Evolutionary conservation across 495 filamentous ascomycete genomes (phyloP).

Genomic region (Podospora didyma): DNA sequence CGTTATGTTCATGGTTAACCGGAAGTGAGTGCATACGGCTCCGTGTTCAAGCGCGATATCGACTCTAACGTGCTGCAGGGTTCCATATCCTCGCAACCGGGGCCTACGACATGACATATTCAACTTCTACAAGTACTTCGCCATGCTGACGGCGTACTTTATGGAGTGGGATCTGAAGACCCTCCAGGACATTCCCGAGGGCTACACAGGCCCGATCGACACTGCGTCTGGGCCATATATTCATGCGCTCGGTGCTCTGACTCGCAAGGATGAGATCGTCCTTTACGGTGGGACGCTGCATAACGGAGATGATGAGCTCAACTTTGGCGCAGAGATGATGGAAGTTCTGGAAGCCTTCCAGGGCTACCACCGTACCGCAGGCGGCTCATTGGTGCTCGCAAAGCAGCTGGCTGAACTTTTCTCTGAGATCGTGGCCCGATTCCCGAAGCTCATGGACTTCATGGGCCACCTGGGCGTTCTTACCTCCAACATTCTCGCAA

Average conservation of each 20-base stretch:
- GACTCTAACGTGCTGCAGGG: constrained; percentile 9
- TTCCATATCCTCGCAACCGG: constrained; percentile 9
- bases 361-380: constrained; percentile 10
- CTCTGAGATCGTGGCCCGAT: constrained; percentile 28
- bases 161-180: constrained; percentile 25
- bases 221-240: constrained; percentile 30
- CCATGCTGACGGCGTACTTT: constrained; percentile 26
- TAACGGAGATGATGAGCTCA: constrained; percentile 24
- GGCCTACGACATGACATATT: constrained; percentile 21
- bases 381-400: constrained; percentile 13
- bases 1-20: constrained; percentile 11
- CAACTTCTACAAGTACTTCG: constrained; percentile 29
- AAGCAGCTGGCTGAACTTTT: constrained; percentile 29
- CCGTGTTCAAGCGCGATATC: background rate
- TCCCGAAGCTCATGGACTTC: constrained; percentile 41
- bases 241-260: constrained; percentile 22
- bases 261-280: constrained; percentile 25
- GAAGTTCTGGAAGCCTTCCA: constrained; percentile 30
- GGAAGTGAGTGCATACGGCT: constrained; percentile 18
- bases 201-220: constrained; percentile 17
- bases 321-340: constrained; percentile 26
- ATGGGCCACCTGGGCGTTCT: constrained; percentile 35
- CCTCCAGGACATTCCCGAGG: background rate
- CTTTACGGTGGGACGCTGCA: constrained; percentile 19
- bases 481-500: constrained; percentile 24